Conservation (phyloP, 169 alveolate species). For the Ichthyophthirius multifiliis region DNA sequence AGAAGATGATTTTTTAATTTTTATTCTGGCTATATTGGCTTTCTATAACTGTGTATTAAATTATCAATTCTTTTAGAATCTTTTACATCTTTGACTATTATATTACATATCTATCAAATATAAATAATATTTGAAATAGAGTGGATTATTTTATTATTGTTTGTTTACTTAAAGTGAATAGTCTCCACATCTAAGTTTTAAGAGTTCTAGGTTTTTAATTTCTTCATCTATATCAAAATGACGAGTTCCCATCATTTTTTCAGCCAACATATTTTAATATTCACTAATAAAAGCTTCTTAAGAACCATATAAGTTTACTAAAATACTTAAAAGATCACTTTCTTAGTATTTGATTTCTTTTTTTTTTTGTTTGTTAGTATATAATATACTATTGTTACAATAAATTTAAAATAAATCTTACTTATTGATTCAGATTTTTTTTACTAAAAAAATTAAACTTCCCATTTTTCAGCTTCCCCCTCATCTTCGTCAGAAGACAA, state of each 20-base stretch:
- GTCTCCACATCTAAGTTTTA: slow-evolving; percentile 42
- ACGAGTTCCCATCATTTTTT: slow-evolving; percentile 35
- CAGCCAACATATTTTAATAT: slow-evolving; percentile 47
- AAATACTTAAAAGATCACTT: slow-evolving; percentile 32
- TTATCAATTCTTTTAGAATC: slow-evolving; percentile 32
- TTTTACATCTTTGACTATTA: slow-evolving; percentile 33
- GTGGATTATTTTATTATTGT: not conserved
- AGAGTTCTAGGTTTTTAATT: slow-evolving; percentile 24
- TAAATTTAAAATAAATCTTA: not conserved
- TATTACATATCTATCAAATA: slow-evolving; percentile 10
- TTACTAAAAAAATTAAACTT: not conserved
- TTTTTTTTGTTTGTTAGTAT: not conserved
- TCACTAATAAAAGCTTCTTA: slow-evolving; percentile 37
- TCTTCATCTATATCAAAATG: slow-evolving; percentile 31
- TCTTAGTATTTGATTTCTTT: slow-evolving; percentile 16
- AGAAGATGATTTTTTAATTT: not conserved
- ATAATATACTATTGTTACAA: no score
- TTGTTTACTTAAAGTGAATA: not conserved
- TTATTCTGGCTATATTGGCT: not conserved
- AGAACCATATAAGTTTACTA: slow-evolving; percentile 42
- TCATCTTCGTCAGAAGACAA: slow-evolving; percentile 36
- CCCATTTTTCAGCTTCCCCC: slow-evolving; percentile 14
- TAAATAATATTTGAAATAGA: not conserved
- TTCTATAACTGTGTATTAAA: slow-evolving; percentile 6
- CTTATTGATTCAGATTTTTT: slow-evolving; percentile 8